Base-by-base conservation (phyloP, 306 rosid species). In the Astragalus membranaceus region DNA sequence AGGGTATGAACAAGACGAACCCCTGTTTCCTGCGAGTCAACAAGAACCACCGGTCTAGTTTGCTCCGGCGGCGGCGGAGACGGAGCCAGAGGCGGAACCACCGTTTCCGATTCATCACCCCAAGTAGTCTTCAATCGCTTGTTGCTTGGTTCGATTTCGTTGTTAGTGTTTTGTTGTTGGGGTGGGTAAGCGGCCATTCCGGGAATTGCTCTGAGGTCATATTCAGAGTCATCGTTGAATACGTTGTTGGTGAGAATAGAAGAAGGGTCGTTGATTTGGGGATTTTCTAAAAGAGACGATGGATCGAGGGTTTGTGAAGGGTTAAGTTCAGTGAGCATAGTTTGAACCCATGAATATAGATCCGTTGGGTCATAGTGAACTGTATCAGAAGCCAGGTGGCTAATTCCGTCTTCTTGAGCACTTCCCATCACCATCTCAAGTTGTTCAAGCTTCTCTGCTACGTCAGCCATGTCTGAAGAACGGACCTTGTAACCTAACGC, bases 351-450 rank as follows among this genome's bases (percentile, higher is more conserved):
- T 0, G 90, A 86, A 33, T 84, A 84, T 30, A 92, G 87, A 87
- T 92, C 90, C 3, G 98, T 50, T 0, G 98, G 98, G 68, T 92
- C 88, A 51, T 83, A 92, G 71, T 92, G 98, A 20, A 87, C 88
- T 0, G 95, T 89, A 5, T 92, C 89, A 0, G 78, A 56, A 30
- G 81, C 79, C 0, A 92, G 97, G 20, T 85, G 88, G 1, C 87
- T 88, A 76, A 88, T 81, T 39, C 88, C 95, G 42, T 86, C 88
- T 71, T 88, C 88, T 41, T 79, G 86, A 0, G 96, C 80, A 15
- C 82, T 69, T 1, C 87, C 89, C 92, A 92, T 84, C 5, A 68
- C 87, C 98, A 89, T 88, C 62, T 89, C 95, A 2, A 92, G 82
- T 65, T 86, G 91, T 70, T 92, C 92, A 1, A 92, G 87, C 76